Base-by-base conservation (phyloP, 2,329 filamentous ascomycete genomes). In the Fusarium multiceps region DNA sequence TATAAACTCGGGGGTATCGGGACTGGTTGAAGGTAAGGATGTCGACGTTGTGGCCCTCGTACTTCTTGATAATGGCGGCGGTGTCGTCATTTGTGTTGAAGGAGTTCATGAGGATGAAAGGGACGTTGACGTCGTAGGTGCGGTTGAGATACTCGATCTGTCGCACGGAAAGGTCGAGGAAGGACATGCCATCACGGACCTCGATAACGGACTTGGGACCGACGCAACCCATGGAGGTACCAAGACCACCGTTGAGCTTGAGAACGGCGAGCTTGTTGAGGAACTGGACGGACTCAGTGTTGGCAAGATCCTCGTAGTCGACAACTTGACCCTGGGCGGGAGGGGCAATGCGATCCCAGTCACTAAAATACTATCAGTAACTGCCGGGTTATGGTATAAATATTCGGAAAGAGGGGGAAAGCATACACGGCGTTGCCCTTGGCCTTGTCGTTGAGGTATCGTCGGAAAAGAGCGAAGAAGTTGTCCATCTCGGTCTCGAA, bases 401-500 rank as follows among this genome's bases (percentile, higher is more conserved):
- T 51, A 23, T 50, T 53, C 49, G 62, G 16, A n/a, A 56, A 42
- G 54, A 27, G 42, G 63, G 62, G 30, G 16, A 7, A 18, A 41
- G 82, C 89, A 72, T 86, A 92, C 88, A 96, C 89, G 54, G 90
- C 90, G 81, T 96, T 98, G 81, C 95, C 94, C 90, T 98, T 98
- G 79, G 96, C 95, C 88, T 98, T 97, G 86, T 98, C 96, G 81
- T 98, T 98, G 71, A 99, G 87, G 84, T 98, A 99, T 84, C 96
- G 90, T 80, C 96, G 92, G 91, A 99, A 99, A 68, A 99, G 92
- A 66, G 94, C 92, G 80, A 99, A 99, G 88, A 99, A 99, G 90
- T 99, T 99, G 89, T 99, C 96, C 94, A 98, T 98, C 85, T 99
- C 95, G 7, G 94, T 97, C 86, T 98, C 95, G 82, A 98, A 98